Evolutionary conservation across 1,284 basidiomycete species (phyloP).

Genomic region (Microbotryum saponariae): DNA sequence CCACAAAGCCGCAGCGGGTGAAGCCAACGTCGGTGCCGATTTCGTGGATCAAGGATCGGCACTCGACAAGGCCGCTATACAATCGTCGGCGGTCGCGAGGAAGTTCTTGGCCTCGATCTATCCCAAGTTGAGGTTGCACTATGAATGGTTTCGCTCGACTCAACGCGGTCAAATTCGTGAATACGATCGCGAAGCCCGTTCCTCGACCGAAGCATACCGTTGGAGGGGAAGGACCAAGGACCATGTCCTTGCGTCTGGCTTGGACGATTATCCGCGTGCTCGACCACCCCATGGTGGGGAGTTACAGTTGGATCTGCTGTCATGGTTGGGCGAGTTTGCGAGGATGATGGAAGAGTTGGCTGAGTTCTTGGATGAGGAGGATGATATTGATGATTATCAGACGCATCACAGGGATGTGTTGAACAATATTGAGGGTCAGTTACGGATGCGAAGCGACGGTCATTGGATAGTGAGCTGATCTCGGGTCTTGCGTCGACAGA

Average conservation of each 20-base stretch:
- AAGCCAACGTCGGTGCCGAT: neutral
- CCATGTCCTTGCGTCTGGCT: conserved; percentile 84
- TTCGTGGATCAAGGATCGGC: conserved; percentile 3
- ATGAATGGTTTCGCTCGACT: conserved; percentile 89
- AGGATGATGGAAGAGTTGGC: conserved; percentile 81
- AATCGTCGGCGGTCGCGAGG: conserved; percentile 53
- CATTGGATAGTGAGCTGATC: neutral
- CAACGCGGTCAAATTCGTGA: conserved; percentile 87
- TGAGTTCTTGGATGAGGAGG: conserved; percentile 66
- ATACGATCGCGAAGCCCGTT: conserved; percentile 70
- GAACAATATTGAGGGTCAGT: conserved; percentile 73
- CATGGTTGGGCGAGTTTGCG: conserved; percentile 91
- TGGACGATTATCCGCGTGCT: conserved; percentile 89
- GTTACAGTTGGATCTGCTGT: conserved; percentile 81
- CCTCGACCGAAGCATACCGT: conserved; percentile 79
- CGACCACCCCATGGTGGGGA: conserved; percentile 77
- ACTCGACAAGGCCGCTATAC: conserved; percentile 47
- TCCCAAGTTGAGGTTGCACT: conserved; percentile 73
- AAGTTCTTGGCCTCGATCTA: conserved; percentile 72
- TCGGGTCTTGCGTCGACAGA: conserved; percentile 48
- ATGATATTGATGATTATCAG: conserved; percentile 66
- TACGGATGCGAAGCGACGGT: neutral
- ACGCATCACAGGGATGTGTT: conserved; percentile 71
- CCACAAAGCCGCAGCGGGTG: conserved; percentile 38
- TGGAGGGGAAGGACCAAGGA: conserved; percentile 83